Evolutionary conservation across 2,329 filamentous ascomycete genomes (phyloP).

Genomic region (Alternaria rosae): DNA sequence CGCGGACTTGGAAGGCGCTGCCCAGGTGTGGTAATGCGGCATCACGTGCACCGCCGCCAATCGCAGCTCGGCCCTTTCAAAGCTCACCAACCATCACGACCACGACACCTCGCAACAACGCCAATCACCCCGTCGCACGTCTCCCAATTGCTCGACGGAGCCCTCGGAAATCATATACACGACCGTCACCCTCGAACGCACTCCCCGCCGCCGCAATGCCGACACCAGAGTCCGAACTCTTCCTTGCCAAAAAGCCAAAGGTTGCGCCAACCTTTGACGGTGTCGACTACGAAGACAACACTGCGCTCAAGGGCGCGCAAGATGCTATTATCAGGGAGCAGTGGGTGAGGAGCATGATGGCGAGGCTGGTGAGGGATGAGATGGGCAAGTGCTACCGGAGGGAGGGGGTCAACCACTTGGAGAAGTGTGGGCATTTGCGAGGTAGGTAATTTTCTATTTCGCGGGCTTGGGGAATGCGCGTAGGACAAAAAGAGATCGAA

Average conservation of each 20-base stretch:
- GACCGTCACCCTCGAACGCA: neutral
- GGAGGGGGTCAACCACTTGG: constrained; percentile 86
- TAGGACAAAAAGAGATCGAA: neutral
- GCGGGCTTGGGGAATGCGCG: neutral
- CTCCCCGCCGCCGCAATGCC: constrained; percentile 65
- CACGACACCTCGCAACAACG: constrained; percentile 12
- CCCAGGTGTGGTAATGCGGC: neutral
- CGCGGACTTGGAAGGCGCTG: neutral
- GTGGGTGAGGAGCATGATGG: constrained; percentile 92
- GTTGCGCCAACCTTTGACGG: constrained; percentile 85
- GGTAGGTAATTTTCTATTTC: constrained; percentile 58
- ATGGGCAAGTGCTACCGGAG: constrained; percentile 84
- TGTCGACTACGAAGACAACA: constrained; percentile 85
- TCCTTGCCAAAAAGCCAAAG: constrained; percentile 83
- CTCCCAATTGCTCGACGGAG: constrained; percentile 1
- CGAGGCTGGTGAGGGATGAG: constrained; percentile 80
- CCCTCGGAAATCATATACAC: neutral
- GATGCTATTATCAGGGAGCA: constrained; percentile 84
- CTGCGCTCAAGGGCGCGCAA: constrained; percentile 80
- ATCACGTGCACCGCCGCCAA: constrained; percentile 22
- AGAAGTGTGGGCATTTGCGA: constrained; percentile 84
- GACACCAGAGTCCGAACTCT: constrained; percentile 81
- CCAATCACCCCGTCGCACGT: constrained; percentile 21
- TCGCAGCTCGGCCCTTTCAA: constrained; percentile 17
- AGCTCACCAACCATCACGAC: constrained; percentile 21